Evolutionary conservation across 176 grass and related monocot species (phyloP), one percentile per base, ranked within the genome.

Genomic region (Triticum turgidum): DNA sequence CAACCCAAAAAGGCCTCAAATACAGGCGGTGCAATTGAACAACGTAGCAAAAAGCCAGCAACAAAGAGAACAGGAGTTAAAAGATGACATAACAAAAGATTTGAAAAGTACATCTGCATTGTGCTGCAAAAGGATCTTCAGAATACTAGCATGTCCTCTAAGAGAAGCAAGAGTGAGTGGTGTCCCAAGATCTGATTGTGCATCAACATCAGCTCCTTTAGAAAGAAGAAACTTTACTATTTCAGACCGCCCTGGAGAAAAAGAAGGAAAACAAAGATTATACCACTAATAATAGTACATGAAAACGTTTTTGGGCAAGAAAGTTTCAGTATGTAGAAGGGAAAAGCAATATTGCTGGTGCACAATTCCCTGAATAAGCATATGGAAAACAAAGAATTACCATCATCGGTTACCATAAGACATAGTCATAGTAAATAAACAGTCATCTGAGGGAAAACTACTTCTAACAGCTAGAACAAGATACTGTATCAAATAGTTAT

Each of bases 181-280:
- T 67, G 69, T 85, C 82, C 87, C 62, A 37, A 11, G 0, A 9
- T 0, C 0, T 69, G 86, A 80, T 68, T 62, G 44, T 61, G 52
- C 67, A 81, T 91, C 82, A 73, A 76, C 21, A 76, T 37, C 45
- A 49, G 12, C 86, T 85, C 90, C 90, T 88, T 76, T 86, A 82
- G 90, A 87, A 35, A 88, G 69, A 29, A 91, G 82, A 62, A 86
- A 83, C 22, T 85, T 45, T 44, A 32, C 18, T 82, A 81, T 74
- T 85, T 89, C 82, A 75, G 77, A 18, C 13, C 81, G 44, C 52
- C 81, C 90, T 89, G 69, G 69, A 73, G 9, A 69, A 59, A 85
- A 30, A 82, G 39, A 33, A 12, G 51, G 52, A 70, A 90, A 86
- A 69, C n/a, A 56, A 56, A 67, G n/a, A 71, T 67, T 33, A 76